phyloP scores from a whole-genome alignment of 371 early-diverging fungal genomes.

The Mortierella sp. region DNA sequence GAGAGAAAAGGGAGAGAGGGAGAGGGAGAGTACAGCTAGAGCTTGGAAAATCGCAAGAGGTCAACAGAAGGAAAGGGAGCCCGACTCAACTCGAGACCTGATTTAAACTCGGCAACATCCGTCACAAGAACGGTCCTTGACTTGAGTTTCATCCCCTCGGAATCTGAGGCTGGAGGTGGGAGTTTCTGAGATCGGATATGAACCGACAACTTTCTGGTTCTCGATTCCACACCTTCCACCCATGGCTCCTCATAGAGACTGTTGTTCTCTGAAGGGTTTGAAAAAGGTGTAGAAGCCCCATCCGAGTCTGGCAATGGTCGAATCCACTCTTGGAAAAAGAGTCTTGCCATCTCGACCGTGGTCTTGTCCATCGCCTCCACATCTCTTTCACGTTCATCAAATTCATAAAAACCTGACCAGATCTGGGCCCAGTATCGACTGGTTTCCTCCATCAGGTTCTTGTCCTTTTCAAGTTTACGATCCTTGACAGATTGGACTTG shows the following conservation, averaged over 20 bases:
- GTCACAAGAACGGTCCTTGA: slow-evolving; percentile 53
- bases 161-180: slow-evolving; percentile 5
- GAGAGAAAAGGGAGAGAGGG: no score
- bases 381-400: slow-evolving; percentile 60
- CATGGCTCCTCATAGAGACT: no score
- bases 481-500: slow-evolving; percentile 78
- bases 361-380: slow-evolving; percentile 59
- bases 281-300: background rate
- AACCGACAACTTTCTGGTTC: slow-evolving; percentile 67
- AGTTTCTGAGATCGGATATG: slow-evolving; percentile 73
- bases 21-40: slow-evolving; percentile 6
- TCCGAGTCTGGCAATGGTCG: slow-evolving; percentile 37
- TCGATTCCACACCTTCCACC: slow-evolving; percentile 60
- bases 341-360: slow-evolving; percentile 52
- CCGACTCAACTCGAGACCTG: slow-evolving; percentile 62
- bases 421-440: slow-evolving; percentile 81
- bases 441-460: slow-evolving; percentile 83
- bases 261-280: no score
- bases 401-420: slow-evolving; percentile 80
- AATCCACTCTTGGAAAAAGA: slow-evolving; percentile 65
- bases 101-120: slow-evolving; percentile 66
- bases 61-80: slow-evolving; percentile 63
- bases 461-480: slow-evolving; percentile 83
- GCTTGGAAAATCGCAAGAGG: slow-evolving; percentile 18
- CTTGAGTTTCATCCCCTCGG: slow-evolving; percentile 41